Evolutionary conservation across 75 land plant genomes (phyloP), one percentile per base, ranked within the genome.

Genomic region (Cryptomeria japonica): DNA sequence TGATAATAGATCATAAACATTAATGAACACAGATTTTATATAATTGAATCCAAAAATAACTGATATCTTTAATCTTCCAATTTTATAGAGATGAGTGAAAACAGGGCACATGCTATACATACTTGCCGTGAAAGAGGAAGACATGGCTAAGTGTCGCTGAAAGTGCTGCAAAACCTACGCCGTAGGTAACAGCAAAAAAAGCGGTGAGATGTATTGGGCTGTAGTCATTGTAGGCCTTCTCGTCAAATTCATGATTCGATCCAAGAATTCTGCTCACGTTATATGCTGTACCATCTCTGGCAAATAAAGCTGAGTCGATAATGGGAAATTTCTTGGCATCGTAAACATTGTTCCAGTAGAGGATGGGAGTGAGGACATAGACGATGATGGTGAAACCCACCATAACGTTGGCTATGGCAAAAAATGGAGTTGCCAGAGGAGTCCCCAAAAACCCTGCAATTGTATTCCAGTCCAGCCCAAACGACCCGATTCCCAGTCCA

Each of bases 401-500:
- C n/a, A 92, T 53, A 3, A 89, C 77, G 80, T 97, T 97, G 77
- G 92, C 83, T 34, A 95, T 92, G 84, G 95, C 92, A 85, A 92
- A 92, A 39, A 86, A 91, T 7, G 99, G 97, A 3, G 88, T 88
- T 28, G 91, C 94, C 8, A 97, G 90, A 31, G 96, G 97, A 70
- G 91, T 94, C 28, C 92, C 89, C 3, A 97, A 70, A 87, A 84
- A 96, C 15, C 86, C 16, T 1, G 95, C 75, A 44, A 96, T 87
- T 0, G 93, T 86, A 16, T 92, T 25, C 98, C 97, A 94, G 39
- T 97, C 96, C 5, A 97, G 75, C 15, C 87, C 92, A 55, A 97
- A 53, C 2, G 94, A 89, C 15, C 96, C 97, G 0, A 84, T 28
- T 25, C 88, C 90, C 2, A 91, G 87, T 13, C 91, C 92, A 11